Evolutionary conservation across 306 rosid species (phyloP), one percentile per base, ranked within the genome.

Genomic region (Sphenostylis stenocarpa): DNA sequence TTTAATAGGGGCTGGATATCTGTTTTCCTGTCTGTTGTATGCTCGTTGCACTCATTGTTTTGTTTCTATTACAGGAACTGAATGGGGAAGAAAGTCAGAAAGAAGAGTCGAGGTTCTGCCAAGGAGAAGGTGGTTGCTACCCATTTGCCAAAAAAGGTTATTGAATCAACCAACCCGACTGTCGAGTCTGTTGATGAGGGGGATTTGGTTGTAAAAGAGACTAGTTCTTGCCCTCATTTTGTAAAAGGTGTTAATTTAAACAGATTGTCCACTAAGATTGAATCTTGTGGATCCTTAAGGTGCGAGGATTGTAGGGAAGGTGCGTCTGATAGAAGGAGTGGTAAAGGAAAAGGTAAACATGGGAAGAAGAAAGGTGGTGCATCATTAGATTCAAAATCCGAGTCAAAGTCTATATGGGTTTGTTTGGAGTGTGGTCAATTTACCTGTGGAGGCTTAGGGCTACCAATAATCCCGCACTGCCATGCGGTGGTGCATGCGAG

Each of bases 1-100:
- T 26, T 56, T 63, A 48, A 61, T 34, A 8, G 65, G 49, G 29
- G 29, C 24, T 20, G 51, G 41, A 55, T 70, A 39, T 62, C 56
- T 53, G 26, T 61, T 74, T 62, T 62, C 1, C 51, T 56, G 28
- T 51, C 29, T 31, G 43, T 67, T 48, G 67, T 76, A 24, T 84
- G 63, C 45, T 67, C 51, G 20, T 4, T 17, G 56, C 41, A 66
- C 63, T 79, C 70, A 56, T 71, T 80, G 71, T 64, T 84, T 84
- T 77, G 70, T 63, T 75, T 84, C 44, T 56, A 80, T 78, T 87
- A 45, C 75, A 92, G 91, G 92, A 78, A 79, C 49, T 80, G 31
- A n/a, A 92, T 96, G 99, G 98, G 88, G 82, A 96, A 93, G 87
- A 96, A 86, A 81, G 84, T 87, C 60, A 93, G 89, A 89, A 96